These are phyloP conservation scores for Hypoxylon crocopeplum DNA, from an alignment of 495 filamentous ascomycete genomes.

Conservation along the genomic window DNA sequence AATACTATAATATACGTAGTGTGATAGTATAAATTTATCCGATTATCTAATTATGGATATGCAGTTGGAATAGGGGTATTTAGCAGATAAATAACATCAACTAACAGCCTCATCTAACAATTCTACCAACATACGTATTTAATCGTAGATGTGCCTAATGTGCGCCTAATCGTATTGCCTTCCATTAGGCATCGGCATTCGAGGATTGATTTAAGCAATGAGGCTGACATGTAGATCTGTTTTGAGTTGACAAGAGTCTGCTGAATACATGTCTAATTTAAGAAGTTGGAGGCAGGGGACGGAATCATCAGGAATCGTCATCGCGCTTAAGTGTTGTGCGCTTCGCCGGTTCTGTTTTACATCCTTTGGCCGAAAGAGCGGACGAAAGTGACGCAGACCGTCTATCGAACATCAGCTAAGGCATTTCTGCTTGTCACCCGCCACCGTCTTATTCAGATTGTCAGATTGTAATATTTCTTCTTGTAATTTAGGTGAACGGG, in stretches of 20 bases:
- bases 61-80: no score
- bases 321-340: slow-evolving; percentile 8
- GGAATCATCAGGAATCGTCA: slow-evolving; percentile 8
- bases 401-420: slow-evolving; percentile 10
- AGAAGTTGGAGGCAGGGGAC: slow-evolving; percentile 7
- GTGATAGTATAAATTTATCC: no score
- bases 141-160: no score
- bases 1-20: no score
- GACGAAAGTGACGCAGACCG: slow-evolving; percentile 26
- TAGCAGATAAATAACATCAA: no score
- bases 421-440: neutral
- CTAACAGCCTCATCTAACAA: no score
- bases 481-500: no score
- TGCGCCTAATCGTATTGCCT: no score
- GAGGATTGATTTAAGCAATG: neutral
- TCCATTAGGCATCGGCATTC: neutral
- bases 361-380: slow-evolving; percentile 5
- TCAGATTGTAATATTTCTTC: neutral
- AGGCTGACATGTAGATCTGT: slow-evolving; percentile 16
- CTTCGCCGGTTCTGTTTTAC: slow-evolving; percentile 19
- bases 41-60: no score
- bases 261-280: slow-evolving; percentile 28
- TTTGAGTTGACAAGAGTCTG: slow-evolving; percentile 16
- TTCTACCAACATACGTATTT: no score
- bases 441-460: slow-evolving; percentile 4